A percentile compares a stretch with the other conserved stretches of the same genome.
Evolutionary conservation across 108 stramenopile species (phyloP).

Genomic region (Cyclotella atomus): DNA sequence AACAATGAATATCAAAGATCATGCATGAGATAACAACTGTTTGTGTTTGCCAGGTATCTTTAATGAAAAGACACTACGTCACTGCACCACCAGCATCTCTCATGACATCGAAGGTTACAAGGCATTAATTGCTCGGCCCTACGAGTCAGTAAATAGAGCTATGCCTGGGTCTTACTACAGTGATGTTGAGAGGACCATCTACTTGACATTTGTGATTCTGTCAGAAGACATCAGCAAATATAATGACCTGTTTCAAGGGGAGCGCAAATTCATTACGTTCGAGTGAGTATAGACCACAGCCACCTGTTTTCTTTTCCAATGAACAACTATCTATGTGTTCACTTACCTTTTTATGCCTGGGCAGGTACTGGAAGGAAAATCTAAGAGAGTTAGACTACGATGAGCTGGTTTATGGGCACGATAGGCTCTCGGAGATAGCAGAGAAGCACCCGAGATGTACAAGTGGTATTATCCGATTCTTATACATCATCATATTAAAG

Average conservation of each 20-base stretch:
- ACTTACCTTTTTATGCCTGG: not conserved
- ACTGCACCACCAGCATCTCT: constrained; percentile 53
- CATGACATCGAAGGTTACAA: constrained; percentile 67
- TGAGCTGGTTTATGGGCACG: constrained; percentile 60
- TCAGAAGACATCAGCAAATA: constrained; percentile 59
- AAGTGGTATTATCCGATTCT: constrained; percentile 50
- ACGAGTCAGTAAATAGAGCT: constrained; percentile 63
- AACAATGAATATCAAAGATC: not conserved
- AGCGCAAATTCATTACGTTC: constrained; percentile 61
- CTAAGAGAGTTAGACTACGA: constrained; percentile 54
- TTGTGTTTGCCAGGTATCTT: constrained; percentile 43
- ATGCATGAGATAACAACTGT: not conserved
- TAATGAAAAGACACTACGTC: constrained; percentile 62
- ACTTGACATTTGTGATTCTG: constrained; percentile 56
- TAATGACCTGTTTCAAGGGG: constrained; percentile 58
- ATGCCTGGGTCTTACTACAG: constrained; percentile 68
- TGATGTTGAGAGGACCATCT: constrained; percentile 61
- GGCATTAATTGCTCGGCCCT: constrained; percentile 60
- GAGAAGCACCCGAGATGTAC: constrained; percentile 49
- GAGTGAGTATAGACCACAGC: constrained; percentile 29
- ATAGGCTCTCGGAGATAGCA: constrained; percentile 54
- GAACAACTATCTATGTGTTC: too few relatives aligned
- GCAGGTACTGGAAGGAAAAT: constrained; percentile 48
- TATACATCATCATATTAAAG: constrained; percentile 57
- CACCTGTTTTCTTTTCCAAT: too few relatives aligned